Evolutionary conservation across 805 yeast genomes (phyloP).

Genomic region (Candida endomychidarum): DNA sequence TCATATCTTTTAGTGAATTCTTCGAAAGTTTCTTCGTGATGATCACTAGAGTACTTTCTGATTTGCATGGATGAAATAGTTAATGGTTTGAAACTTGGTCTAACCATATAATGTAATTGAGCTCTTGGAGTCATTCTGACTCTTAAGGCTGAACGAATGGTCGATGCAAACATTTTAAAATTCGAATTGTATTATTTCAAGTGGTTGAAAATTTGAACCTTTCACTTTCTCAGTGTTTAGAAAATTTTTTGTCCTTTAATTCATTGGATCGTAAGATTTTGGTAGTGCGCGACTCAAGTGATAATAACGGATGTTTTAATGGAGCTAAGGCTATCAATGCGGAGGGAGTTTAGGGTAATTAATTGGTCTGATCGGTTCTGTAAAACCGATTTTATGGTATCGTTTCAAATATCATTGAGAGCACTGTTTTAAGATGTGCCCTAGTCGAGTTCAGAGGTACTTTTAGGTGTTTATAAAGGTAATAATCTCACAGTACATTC

Average conservation of each 20-base stretch:
- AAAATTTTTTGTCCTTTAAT: slow-evolving; percentile 18
- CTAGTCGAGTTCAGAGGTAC: too few relatives aligned
- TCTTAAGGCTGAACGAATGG: slow-evolving; percentile 45
- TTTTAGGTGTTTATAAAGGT: too few relatives aligned
- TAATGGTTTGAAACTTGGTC: slow-evolving; percentile 1
- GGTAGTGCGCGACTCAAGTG: slow-evolving; percentile 5
- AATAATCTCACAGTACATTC: too few relatives aligned
- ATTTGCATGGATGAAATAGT: slow-evolving; percentile 21
- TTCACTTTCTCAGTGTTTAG: slow-evolving; percentile 12
- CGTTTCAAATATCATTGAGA: too few relatives aligned
- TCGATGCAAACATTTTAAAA: slow-evolving; percentile 33
- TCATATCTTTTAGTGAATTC: slow-evolving; percentile 91
- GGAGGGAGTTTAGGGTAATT: too few relatives aligned
- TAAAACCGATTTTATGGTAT: too few relatives aligned
- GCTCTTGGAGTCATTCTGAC: slow-evolving; percentile 29
- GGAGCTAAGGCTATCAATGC: too few relatives aligned
- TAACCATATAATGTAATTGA: slow-evolving; percentile 6
- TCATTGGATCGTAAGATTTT: slow-evolving; percentile 20
- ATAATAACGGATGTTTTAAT: background rate
- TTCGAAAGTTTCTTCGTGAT: slow-evolving; percentile 90
- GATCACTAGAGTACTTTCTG: slow-evolving; percentile 77
- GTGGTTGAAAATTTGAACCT: slow-evolving; percentile 4
- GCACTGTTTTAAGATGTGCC: too few relatives aligned
- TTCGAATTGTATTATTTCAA: background rate
- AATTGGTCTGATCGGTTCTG: too few relatives aligned